Evolutionary conservation across 2,329 filamentous ascomycete species (phyloP).

Genomic region (Ceratocystis colombiana): DNA sequence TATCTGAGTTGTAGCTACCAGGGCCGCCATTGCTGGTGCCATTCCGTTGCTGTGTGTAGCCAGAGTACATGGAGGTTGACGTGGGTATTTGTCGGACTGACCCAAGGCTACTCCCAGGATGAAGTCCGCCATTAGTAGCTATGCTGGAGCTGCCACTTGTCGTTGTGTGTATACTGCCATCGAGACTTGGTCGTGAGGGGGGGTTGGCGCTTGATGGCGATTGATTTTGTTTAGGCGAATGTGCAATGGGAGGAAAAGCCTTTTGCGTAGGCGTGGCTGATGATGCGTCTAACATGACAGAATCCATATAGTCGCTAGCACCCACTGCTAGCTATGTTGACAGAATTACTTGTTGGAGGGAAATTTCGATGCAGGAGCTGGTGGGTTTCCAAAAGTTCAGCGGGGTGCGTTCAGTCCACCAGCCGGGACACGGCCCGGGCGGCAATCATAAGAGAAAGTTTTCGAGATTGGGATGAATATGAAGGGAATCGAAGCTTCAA

Average conservation of each 20-base stretch:
- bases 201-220: slow-evolving; percentile 36
- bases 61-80: slow-evolving; percentile 55
- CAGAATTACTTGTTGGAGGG: not conserved
- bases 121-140: slow-evolving; percentile 33
- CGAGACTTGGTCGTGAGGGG: slow-evolving; percentile 24
- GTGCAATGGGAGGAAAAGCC: slow-evolving; percentile 33
- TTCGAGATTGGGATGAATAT: slow-evolving; percentile 1
- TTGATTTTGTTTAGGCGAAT: slow-evolving; percentile 28
- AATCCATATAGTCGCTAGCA: slow-evolving; percentile 11
- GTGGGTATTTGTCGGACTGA: slow-evolving; percentile 41
- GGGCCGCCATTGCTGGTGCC: slow-evolving; percentile 41
- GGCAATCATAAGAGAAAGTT: slow-evolving; percentile 26
- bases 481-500: not conserved
- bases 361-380: not conserved
- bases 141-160: slow-evolving; percentile 36
- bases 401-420: slow-evolving; percentile 25
- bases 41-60: slow-evolving; percentile 30
- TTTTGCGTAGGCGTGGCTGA: slow-evolving; percentile 47
- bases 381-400: slow-evolving; percentile 16
- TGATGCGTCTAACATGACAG: slow-evolving; percentile 42
- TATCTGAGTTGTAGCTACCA: slow-evolving; percentile 82
- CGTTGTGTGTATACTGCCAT: slow-evolving; percentile 46
- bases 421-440: slow-evolving; percentile 25
- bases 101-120: slow-evolving; percentile 48
- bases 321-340: slow-evolving; percentile 5